Base-by-base conservation (phyloP, 441 rosid species). In the Arabidopsis hybrid region DNA sequence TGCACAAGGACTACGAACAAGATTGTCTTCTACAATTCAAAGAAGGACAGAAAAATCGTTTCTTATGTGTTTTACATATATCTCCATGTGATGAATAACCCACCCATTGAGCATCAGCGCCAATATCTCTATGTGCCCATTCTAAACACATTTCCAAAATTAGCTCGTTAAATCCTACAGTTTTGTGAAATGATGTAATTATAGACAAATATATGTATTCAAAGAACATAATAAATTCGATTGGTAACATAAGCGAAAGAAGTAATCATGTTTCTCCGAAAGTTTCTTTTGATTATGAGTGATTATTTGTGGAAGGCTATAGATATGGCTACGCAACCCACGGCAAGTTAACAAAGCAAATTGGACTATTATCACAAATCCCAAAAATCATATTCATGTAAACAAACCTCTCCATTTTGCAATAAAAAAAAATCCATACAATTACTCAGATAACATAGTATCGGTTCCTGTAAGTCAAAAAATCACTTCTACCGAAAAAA, bases 371-470 rank as follows among this genome's bases (percentile, higher is more conserved):
- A 21, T 51, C 38, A 55, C 60, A 55, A 13, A 55, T 31, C 6
- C 38, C 60, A 55, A 13, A n/a, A 12, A 55, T 8, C 58, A 13
- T 51, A 21, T 38, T 36, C 8, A 2, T 11, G 17, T 34, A 32
- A 31, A 45, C 8, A 47, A 32, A 45, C 6, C 49, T 26, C 26
- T 51, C 0, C 7, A 1, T n/a, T 8, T n/a, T n/a, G 8, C 3
- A 0, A 6, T 6, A n/a, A n/a, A 17, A 32, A 9, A 21, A 38
- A 26, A 26, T 29, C 31, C 31, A 4, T 14, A 42, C 53, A 13
- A 16, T 39, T 57, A 9, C 32, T 45, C 63, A 57, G 65, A 69
- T 69, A 68, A 57, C 7, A 13, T 56, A 26, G 56, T 26, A 13
- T 29, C 4, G 53, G 34, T 62, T 4, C 18, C 9, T 29, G 57